Conservation (phyloP, 1,139 yeast species). For the Meyerozyma sp. region DNA sequence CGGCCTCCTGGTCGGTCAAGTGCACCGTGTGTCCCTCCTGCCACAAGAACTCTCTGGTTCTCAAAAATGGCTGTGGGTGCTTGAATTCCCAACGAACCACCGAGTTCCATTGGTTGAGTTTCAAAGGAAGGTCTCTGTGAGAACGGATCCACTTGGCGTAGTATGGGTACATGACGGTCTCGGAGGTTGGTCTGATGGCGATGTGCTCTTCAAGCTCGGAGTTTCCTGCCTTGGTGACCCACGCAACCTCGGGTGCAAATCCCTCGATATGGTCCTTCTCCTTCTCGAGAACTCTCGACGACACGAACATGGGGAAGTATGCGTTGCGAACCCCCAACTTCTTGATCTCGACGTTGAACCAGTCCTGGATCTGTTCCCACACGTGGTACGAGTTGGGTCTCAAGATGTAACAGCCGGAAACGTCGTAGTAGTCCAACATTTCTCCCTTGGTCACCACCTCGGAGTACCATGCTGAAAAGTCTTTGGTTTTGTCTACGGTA, state of each 20-base stretch:
- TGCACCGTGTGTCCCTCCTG: slow-evolving; percentile 99
- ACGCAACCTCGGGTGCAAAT: slow-evolving; percentile 99
- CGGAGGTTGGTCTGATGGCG: slow-evolving; percentile 98
- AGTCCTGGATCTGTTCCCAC: slow-evolving; percentile 92
- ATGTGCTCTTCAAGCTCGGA: slow-evolving; percentile 96
- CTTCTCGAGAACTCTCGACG: slow-evolving; percentile 84
- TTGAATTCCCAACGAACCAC: slow-evolving; percentile 99
- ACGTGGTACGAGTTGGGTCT: slow-evolving; percentile 93
- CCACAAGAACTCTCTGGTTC: slow-evolving; percentile 99
- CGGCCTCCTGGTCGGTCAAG: slow-evolving; percentile 74
- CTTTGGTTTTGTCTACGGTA: slow-evolving; percentile 86
- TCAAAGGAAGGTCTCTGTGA: slow-evolving; percentile 94
- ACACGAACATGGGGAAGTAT: slow-evolving; percentile 98
- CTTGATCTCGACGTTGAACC: slow-evolving; percentile 79
- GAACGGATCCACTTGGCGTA: slow-evolving; percentile 99
- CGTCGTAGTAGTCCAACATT: slow-evolving; percentile 97
- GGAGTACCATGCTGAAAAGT: slow-evolving; percentile 96
- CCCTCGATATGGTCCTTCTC: slow-evolving; percentile 99
- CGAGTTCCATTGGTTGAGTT: slow-evolving; percentile 98
- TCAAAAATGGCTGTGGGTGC: slow-evolving; percentile 98
- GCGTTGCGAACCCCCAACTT: slow-evolving; percentile 89
- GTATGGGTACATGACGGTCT: slow-evolving; percentile 99
- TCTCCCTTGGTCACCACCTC: slow-evolving; percentile 95
- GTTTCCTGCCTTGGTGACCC: slow-evolving; percentile 96
- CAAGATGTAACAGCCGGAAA: slow-evolving; percentile 96